Percentiles rank a stretch among this genome's conserved stretches.
Conservation (phyloP, 2,329 filamentous ascomycete species). For the Escovopsis sp. region DNA sequence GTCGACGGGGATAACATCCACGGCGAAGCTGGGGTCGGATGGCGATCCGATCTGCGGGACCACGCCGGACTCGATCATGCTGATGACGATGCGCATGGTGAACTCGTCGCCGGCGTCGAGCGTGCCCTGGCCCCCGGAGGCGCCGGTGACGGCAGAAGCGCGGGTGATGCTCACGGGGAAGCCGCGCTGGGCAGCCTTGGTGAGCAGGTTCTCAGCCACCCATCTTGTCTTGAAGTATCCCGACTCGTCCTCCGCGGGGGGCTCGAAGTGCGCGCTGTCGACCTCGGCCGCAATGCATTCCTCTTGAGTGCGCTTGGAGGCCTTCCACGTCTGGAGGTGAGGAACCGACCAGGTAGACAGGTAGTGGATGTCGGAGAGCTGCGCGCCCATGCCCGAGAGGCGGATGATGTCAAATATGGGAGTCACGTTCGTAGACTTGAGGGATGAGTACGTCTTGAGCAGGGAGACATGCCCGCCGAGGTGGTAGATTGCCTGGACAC, state of each 20-base stretch:
- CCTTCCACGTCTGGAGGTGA: slow-evolving; percentile 12
- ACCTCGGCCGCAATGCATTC: slow-evolving; percentile 9
- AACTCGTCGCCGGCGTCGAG: slow-evolving; percentile 11
- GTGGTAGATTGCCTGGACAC: slow-evolving; percentile 12
- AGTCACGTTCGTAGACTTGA: slow-evolving; percentile 11
- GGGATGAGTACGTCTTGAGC: slow-evolving; percentile 11
- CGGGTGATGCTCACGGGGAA: slow-evolving; percentile 12
- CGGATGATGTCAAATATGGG: slow-evolving; percentile 13
- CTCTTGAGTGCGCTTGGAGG: slow-evolving; percentile 7
- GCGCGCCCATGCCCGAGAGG: slow-evolving; percentile 9
- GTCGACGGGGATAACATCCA: slow-evolving; percentile 12
- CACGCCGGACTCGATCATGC: slow-evolving; percentile 11
- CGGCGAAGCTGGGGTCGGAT: slow-evolving; percentile 10
- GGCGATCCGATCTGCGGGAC: slow-evolving; percentile 10
- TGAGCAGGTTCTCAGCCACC: slow-evolving; percentile 13
- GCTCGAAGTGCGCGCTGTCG: slow-evolving; percentile 10
- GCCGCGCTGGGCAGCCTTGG: slow-evolving; percentile 11
- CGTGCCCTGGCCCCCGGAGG: slow-evolving; percentile 6
- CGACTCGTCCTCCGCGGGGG: slow-evolving; percentile 11
- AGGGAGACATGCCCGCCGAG: slow-evolving; percentile 14
- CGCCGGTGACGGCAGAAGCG: slow-evolving; percentile 9
- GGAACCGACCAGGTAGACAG: slow-evolving; percentile 13
- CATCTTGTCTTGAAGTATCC: slow-evolving; percentile 16
- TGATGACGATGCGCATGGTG: slow-evolving; percentile 11
- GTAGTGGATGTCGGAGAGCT: slow-evolving; percentile 13